Evolutionary conservation across 2,329 filamentous ascomycete species (phyloP), one percentile per base, ranked within the genome.

Genomic region (Aspergillus hiratsukae): DNA sequence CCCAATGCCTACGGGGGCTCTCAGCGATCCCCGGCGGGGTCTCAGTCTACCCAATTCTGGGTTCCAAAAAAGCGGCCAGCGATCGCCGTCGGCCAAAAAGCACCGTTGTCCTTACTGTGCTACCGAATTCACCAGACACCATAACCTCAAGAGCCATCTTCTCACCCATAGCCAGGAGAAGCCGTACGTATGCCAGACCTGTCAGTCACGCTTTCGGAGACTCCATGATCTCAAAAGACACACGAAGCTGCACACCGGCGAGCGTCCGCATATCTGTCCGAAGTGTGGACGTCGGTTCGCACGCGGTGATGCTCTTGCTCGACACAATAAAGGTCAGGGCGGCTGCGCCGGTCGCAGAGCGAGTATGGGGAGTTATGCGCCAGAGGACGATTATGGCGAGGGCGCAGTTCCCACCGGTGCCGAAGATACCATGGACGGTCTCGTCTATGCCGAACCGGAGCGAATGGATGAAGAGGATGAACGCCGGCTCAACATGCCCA

Each of bases 101-200:
- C 93, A 99, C 78, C 96, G 94, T 73, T 99, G 94, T 69, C 93
- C 91, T 0, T 96, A 96, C 73, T 99, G 94, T 80, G 86, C 91
- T 41, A 97, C 94, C 4, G 94, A 96, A 68, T 99, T 99, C 66
- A 99, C 94, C 28, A 86, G 94, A 48, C 94, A 97, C 71, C 94
- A 97, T 72, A 97, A 99, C 68, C 83, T 97, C 28, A 99, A 97
- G 77, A 97, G 91, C 65, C 94, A 99, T 76, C 83, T 99, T 56
- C 84, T 99, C 70, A 97, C 94, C 0, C 94, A 97, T 74, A 97
- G 92, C 68, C 93, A 99, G 79, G 94, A 99, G 74, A 99, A 99
- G 75, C 94, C 94, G 0, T 99, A 94, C 69, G 85, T 94, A 28
- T 99, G 94, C 71, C 87, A 90, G 60, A 91, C 90, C n/a, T 99